Conservation (phyloP, 768 basidiomycete species). For the Termitomyces sp. region DNA sequence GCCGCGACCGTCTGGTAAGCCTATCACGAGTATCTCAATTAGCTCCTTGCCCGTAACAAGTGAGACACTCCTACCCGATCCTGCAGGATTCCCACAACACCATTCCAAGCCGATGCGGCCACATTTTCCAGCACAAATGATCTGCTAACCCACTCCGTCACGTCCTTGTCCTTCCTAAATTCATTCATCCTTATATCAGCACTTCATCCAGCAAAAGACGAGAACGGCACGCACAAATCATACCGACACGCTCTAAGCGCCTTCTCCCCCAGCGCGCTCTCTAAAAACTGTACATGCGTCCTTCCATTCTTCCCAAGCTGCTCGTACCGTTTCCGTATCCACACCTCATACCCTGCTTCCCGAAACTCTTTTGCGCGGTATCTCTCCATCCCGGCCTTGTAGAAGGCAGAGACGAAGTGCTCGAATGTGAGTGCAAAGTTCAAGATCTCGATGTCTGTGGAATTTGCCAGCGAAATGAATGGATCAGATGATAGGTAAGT, state of each 20-base stretch:
- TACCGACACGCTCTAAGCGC: conserved; percentile 56
- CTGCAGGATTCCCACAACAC: conserved; percentile 34
- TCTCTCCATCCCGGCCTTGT: conserved; percentile 31
- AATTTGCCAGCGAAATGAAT: not conserved
- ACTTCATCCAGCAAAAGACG: not conserved
- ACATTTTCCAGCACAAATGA: conserved; percentile 53
- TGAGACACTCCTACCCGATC: not conserved
- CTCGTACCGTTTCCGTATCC: conserved; percentile 40
- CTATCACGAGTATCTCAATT: conserved; percentile 14
- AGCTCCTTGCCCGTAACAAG: not conserved
- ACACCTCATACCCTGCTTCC: conserved; percentile 36
- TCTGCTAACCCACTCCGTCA: conserved; percentile 42
- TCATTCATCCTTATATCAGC: not conserved
- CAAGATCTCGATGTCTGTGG: conserved; percentile 25
- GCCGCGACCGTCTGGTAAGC: conserved; percentile 48
- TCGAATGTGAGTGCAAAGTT: conserved; percentile 42
- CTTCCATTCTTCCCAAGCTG: conserved; percentile 47
- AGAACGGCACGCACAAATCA: conserved; percentile 37
- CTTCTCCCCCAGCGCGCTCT: conserved; percentile 32
- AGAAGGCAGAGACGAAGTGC: conserved; percentile 41
- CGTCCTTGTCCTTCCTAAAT: conserved; percentile 37
- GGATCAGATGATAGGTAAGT: not conserved
- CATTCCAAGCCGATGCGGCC: conserved; percentile 52
- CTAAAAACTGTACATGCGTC: conserved; percentile 47
- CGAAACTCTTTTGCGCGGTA: conserved; percentile 38